These are phyloP conservation scores for Mycena crocata DNA, from an alignment of 768 basidiomycete species.

Conservation along the genomic window DNA sequence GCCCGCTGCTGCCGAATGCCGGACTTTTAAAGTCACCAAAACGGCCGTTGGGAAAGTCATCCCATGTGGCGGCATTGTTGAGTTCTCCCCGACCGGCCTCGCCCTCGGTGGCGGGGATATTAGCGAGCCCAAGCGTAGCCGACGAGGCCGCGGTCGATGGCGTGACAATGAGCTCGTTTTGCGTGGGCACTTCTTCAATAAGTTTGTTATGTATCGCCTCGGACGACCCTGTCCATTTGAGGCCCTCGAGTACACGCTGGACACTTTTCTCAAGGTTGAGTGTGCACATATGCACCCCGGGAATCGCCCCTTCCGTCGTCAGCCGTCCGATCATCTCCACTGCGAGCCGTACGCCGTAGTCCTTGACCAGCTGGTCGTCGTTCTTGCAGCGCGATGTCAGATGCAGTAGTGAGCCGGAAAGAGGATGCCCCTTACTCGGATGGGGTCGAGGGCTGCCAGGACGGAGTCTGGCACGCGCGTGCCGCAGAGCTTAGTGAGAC, in stretches of 20 bases:
- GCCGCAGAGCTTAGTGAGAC: slow-evolving; percentile 91
- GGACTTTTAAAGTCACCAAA: slow-evolving; percentile 99
- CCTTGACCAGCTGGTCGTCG: slow-evolving; percentile 94
- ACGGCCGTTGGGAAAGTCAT: slow-evolving; percentile 98
- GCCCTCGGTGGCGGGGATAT: slow-evolving; percentile 58
- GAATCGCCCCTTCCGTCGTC: slow-evolving; percentile 64
- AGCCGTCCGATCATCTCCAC: slow-evolving; percentile 80
- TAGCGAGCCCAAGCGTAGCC: slow-evolving; percentile 67
- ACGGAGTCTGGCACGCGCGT: slow-evolving; percentile 78
- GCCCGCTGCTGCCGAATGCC: slow-evolving; percentile 87
- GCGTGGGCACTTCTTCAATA: slow-evolving; percentile 62
- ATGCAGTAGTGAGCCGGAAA: background rate
- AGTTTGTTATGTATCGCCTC: slow-evolving; percentile 68
- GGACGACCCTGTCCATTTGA: slow-evolving; percentile 74
- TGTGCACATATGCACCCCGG: slow-evolving; percentile 94
- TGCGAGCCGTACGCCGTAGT: slow-evolving; percentile 91
- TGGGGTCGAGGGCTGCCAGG: slow-evolving; percentile 73
- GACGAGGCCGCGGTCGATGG: slow-evolving; percentile 72
- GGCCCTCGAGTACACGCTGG: slow-evolving; percentile 80
- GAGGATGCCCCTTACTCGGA: slow-evolving; percentile 67
- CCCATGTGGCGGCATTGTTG: slow-evolving; percentile 85
- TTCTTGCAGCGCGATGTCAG: slow-evolving; percentile 60
- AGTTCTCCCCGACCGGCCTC: slow-evolving; percentile 80
- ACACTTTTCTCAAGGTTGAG: slow-evolving; percentile 98
- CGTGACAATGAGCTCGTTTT: slow-evolving; percentile 63